Evolutionary conservation across 768 basidiomycete genomes (phyloP).

Genomic region (Pleurotus platypus): DNA sequence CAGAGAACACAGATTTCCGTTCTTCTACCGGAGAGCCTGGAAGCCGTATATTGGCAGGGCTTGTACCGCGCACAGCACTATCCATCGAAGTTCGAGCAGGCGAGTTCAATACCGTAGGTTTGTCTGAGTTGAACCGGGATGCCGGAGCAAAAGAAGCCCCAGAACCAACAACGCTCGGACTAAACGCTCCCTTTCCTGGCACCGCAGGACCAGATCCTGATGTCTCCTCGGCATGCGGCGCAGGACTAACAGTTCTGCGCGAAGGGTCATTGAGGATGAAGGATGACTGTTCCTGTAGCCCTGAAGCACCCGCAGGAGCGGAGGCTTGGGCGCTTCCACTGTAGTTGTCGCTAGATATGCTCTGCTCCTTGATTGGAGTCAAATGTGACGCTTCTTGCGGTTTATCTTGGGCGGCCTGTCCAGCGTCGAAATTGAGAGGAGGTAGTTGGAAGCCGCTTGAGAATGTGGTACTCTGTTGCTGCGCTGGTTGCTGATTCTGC

Average conservation of each 20-base stretch:
- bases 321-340: constrained; percentile 10
- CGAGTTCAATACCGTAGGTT: not conserved
- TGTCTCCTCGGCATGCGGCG: constrained; percentile 5
- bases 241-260: not conserved
- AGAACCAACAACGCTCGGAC: not conserved
- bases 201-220: not conserved
- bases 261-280: not conserved
- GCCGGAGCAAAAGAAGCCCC: not conserved
- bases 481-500: constrained; percentile 10
- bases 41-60: constrained; percentile 9
- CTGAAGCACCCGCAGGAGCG: constrained; percentile 19
- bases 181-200: not conserved
- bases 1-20: constrained; percentile 7
- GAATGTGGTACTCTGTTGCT: constrained; percentile 4
- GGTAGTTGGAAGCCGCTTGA: constrained; percentile 47
- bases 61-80: constrained; percentile 8
- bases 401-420: constrained; percentile 10
- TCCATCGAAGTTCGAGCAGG: constrained; percentile 2
- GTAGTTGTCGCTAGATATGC: constrained; percentile 24
- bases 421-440: constrained; percentile 46
- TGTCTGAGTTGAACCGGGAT: constrained; percentile 8
- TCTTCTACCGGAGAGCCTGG: constrained; percentile 11
- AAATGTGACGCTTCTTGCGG: constrained; percentile 30
- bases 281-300: constrained; percentile 9
- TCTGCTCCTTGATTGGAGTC: constrained; percentile 67